A percentile compares a stretch with the other conserved stretches of the same genome.
phyloP scores from a whole-genome alignment of 2,329 filamentous ascomycete genomes.

The Trichoderma sp. region DNA sequence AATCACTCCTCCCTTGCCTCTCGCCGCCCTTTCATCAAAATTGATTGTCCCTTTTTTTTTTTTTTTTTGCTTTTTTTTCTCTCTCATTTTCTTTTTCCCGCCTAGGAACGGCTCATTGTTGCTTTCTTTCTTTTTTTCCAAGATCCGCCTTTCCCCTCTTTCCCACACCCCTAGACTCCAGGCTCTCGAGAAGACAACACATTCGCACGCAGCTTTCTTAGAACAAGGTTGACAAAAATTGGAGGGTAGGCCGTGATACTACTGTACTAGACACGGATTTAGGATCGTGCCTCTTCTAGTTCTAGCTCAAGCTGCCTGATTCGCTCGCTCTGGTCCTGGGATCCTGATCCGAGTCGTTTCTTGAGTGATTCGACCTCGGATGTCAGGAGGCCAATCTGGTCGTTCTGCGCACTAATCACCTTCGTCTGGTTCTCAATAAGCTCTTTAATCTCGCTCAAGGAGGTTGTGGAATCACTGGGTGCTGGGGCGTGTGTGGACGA shows the following conservation, averaged over 20 bases:
- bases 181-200: not conserved
- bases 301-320: conserved; percentile 67
- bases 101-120: not conserved
- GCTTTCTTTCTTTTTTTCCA: conserved; percentile 8
- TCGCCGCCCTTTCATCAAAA: not conserved
- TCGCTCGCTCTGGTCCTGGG: conserved; percentile 63
- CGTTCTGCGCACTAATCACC: conserved; percentile 72
- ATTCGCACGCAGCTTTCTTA: not conserved
- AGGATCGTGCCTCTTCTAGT: conserved; percentile 62
- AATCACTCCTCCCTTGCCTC: not conserved
- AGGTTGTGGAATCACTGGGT: conserved; percentile 52
- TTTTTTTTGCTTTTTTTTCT: not conserved
- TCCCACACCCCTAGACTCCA: not conserved
- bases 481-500: conserved; percentile 33
- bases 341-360: conserved; percentile 59
- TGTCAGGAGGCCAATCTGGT: conserved; percentile 68
- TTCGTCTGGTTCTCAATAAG: conserved; percentile 73
- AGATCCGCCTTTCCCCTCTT: conserved; percentile 12
- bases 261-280: conserved; percentile 15
- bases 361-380: conserved; percentile 78
- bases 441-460: conserved; percentile 72
- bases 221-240: not conserved
- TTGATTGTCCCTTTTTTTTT: not conserved
- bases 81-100: not conserved
- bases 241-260: not conserved